A percentile compares a stretch with the other conserved stretches of the same genome.
phyloP scores from a whole-genome alignment of 2,329 filamentous ascomycete genomes.

The Microdochium bolleyi region DNA sequence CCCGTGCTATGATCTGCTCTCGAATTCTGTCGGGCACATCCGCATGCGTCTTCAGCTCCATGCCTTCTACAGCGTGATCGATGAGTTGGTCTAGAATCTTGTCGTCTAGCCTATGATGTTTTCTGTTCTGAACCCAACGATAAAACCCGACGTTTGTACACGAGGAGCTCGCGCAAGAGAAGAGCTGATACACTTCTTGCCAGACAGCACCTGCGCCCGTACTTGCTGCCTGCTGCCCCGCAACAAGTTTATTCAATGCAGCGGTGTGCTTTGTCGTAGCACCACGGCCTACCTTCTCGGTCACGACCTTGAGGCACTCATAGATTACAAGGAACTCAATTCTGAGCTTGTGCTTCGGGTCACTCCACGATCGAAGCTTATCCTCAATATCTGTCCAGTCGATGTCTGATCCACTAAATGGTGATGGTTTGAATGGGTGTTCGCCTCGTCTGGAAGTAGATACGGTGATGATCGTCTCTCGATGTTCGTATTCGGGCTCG shows the following conservation, averaged over 20 bases:
- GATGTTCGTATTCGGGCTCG: background rate
- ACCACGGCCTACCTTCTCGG: background rate
- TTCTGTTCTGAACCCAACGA: background rate
- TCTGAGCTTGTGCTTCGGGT: background rate
- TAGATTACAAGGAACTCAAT: background rate
- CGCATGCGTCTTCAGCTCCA: background rate
- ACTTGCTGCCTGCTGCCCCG: background rate
- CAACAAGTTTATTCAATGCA: background rate
- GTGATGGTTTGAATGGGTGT: background rate
- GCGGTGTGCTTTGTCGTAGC: background rate
- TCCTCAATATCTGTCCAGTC: background rate
- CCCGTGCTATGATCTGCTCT: background rate
- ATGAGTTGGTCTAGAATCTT: background rate
- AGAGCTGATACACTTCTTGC: background rate
- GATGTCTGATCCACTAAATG: background rate
- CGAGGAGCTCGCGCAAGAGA: background rate
- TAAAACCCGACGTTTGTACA: background rate
- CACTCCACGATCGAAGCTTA: background rate
- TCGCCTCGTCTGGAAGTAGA: background rate
- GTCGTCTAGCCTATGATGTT: background rate
- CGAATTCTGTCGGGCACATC: background rate
- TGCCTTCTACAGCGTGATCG: background rate
- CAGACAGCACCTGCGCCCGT: background rate
- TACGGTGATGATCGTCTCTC: background rate
- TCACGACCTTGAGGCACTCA: background rate